Conservation (phyloP, 805 yeast species). For the Kodamaea lidongshanica region DNA sequence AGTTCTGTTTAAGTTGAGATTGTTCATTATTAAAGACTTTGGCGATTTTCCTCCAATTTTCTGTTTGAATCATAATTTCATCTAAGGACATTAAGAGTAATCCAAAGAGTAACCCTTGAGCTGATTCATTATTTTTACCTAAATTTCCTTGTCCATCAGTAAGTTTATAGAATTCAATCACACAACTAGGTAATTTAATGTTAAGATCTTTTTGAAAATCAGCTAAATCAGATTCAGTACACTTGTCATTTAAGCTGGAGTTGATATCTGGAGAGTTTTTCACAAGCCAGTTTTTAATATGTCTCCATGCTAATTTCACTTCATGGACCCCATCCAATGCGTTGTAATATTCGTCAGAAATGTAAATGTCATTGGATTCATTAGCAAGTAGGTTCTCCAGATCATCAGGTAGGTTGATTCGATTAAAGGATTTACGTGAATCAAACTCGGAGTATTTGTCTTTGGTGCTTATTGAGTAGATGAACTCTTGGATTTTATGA, state of each 20-base stretch:
- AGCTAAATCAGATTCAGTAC: slow-evolving; percentile 70
- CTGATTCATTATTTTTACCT: slow-evolving; percentile 61
- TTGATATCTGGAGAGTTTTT: slow-evolving; percentile 74
- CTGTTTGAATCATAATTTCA: slow-evolving; percentile 72
- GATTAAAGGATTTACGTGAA: slow-evolving; percentile 39
- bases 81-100: slow-evolving; percentile 75
- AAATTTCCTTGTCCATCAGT: slow-evolving; percentile 82
- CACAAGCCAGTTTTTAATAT: slow-evolving; percentile 77
- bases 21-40: slow-evolving; percentile 27
- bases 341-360: slow-evolving; percentile 28
- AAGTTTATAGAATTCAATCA: slow-evolving; percentile 67
- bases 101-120: slow-evolving; percentile 72
- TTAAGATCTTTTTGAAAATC: slow-evolving; percentile 81
- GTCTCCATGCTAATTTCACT: slow-evolving; percentile 76
- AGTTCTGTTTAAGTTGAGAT: slow-evolving; percentile 16
- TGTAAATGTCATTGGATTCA: slow-evolving; percentile 17
- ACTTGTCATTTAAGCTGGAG: slow-evolving; percentile 72
- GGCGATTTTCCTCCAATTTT: slow-evolving; percentile 77
- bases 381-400: slow-evolving; percentile 25
- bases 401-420: slow-evolving; percentile 39
- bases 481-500: slow-evolving; percentile 49
- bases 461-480: slow-evolving; percentile 58
- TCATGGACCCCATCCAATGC: slow-evolving; percentile 66
- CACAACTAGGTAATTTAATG: slow-evolving; percentile 70
- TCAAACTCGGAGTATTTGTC: slow-evolving; percentile 69